Base-by-base conservation (phyloP, 441 rosid species). In the Eruca vesicaria region DNA sequence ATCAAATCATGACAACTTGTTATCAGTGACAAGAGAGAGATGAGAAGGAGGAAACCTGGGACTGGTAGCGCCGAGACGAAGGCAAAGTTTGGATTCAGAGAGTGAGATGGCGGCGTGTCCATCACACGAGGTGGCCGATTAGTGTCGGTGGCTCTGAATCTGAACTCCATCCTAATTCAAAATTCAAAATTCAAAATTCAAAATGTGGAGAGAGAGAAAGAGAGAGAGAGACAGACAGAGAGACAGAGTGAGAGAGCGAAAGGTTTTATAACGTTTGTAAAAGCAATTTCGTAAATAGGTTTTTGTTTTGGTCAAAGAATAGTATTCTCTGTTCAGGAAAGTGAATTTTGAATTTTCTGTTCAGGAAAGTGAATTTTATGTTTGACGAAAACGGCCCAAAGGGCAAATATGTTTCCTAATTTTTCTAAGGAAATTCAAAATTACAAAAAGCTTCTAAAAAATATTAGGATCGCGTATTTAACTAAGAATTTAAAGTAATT, bases 81-180 rank as follows among this genome's bases (percentile, higher is more conserved):
- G 14, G 74, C 63, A 63, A 52, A 2, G 61, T 35, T 50, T 0
- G 79, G 28, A 2, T 60, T 61, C 7, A 28, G 33, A 6, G 68
- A 38, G 9, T 61, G 73, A 21, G 86, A 56, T 6, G 75, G 67
- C 1, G 79, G 28, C 9, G 33, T n/a, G 29, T 5, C 35, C 48
- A 35, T 55, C 36, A 10, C 4, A 36, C 56, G 55, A 26, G 66
- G 62, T 29, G 72, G 77, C 45, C 80, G 78, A 23, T 75, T 71
- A 32, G 15, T 18, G 71, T 83, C 87, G 3, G 58, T 76, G 3
- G 86, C 86, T 69, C 84, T 82, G 77, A 71, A 83, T 62, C 81
- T 84, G 75, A 88, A 84, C 48, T 86, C 90, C 90, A 88, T 86
- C 36, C 0, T 50, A 23, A 23, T 23, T 23, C 26, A 23, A 23